These are phyloP conservation scores for Dysphania ambrosioides DNA, from an alignment of 148 eudicot genomes.

Conservation along the genomic window DNA sequence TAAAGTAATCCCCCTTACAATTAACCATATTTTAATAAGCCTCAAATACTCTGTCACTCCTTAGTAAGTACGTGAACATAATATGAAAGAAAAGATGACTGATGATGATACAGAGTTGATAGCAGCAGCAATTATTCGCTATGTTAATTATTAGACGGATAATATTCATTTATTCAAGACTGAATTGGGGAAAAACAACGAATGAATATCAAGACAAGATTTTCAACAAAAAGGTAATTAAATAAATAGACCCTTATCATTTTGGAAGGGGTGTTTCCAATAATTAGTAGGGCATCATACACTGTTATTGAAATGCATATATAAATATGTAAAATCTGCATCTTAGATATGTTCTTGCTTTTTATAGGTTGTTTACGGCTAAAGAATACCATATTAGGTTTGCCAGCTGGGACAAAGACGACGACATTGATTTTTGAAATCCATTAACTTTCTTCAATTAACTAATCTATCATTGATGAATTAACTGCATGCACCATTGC, in stretches of 20 bases:
- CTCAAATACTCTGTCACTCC: not conserved
- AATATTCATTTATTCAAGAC: not conserved
- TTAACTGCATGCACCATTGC: constrained; percentile 14
- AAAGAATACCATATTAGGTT: too few relatives aligned
- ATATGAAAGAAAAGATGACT: not conserved
- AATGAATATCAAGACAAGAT: not conserved
- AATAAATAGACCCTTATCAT: too few relatives aligned
- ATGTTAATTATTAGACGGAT: not conserved
- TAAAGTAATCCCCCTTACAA: too few relatives aligned
- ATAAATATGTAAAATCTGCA: not conserved
- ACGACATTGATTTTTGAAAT: constrained; percentile 26
- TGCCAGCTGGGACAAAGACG: constrained; percentile 11
- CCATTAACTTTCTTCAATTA: not conserved
- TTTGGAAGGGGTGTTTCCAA: too few relatives aligned
- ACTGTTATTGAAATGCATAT: constrained; percentile 7
- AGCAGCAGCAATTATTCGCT: not conserved
- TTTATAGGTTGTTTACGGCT: too few relatives aligned
- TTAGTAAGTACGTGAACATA: too few relatives aligned
- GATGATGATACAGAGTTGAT: not conserved
- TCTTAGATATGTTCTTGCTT: constrained; percentile 21
- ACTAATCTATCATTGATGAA: not conserved
- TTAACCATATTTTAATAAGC: too few relatives aligned
- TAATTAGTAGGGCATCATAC: constrained; percentile 1
- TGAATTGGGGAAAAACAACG: not conserved
- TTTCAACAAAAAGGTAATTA: not conserved